Conservation (phyloP, 768 basidiomycete genomes). For the Hygrophorus pudorinus region DNA sequence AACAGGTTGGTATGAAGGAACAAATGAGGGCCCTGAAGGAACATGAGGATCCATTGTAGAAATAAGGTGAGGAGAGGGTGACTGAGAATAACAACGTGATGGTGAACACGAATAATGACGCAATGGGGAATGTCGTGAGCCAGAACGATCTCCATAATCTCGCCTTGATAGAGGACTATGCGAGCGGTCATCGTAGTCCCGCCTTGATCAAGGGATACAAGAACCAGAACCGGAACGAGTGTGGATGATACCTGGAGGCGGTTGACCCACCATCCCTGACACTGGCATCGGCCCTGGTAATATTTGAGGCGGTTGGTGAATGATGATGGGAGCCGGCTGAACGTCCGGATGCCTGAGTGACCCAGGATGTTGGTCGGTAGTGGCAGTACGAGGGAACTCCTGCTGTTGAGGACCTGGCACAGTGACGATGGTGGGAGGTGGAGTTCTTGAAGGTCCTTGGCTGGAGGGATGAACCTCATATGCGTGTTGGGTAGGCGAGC, state of each 20-base stretch:
- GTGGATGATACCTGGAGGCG: neutral
- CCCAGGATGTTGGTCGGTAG: conserved; percentile 12
- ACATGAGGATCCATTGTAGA: no score
- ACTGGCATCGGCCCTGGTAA: conserved; percentile 4
- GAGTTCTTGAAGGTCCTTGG: no score
- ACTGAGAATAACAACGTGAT: no score
- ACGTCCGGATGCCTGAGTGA: no score
- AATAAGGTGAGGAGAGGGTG: no score
- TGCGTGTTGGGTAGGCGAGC: conserved; percentile 24
- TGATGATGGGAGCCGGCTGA: no score
- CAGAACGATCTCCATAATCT: no score
- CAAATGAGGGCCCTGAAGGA: no score
- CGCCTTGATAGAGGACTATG: neutral
- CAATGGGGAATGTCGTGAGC: no score
- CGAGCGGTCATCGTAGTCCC: neutral
- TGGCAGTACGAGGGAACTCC: conserved; percentile 10
- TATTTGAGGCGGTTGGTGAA: conserved; percentile 17
- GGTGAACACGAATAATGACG: no score
- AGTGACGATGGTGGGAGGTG: conserved; percentile 3
- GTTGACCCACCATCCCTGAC: neutral
- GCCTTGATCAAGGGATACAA: neutral
- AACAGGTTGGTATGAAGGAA: no score
- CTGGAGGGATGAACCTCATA: no score
- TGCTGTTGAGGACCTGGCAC: conserved; percentile 6
- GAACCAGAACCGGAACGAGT: neutral